A percentile compares a stretch with the other conserved stretches of the same genome.
Conservation (phyloP, 768 basidiomycete species). For the Chalciporus piperatus region DNA sequence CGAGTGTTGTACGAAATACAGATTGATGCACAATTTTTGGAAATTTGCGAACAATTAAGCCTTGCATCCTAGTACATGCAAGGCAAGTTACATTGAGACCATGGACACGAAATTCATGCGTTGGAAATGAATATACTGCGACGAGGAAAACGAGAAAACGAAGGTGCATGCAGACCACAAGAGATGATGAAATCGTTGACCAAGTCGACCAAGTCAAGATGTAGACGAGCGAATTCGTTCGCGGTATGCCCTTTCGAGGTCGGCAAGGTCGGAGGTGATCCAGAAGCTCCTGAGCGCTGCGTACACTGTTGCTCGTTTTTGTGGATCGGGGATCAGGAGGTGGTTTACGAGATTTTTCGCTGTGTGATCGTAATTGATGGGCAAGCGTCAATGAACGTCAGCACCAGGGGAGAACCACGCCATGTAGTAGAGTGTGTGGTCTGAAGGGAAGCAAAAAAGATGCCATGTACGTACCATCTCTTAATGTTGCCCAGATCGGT, state of each 20-base stretch:
- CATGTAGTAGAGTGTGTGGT: not conserved
- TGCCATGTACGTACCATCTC: constrained; percentile 49
- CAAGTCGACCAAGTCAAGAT: constrained; percentile 8
- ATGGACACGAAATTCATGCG: not conserved
- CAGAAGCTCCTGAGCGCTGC: constrained; percentile 60
- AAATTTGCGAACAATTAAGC: not conserved
- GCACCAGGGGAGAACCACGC: not conserved
- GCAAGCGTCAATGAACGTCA: not conserved
- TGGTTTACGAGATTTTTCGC: constrained; percentile 57
- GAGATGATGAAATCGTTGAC: not conserved
- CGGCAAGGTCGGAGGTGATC: constrained; percentile 62
- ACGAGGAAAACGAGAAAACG: not conserved
- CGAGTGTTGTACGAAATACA: constrained; percentile 5
- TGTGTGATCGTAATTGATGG: not conserved
- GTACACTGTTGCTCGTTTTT: constrained; percentile 59
- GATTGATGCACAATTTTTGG: not conserved
- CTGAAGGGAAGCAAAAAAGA: not conserved
- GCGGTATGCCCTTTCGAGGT: constrained; percentile 60
- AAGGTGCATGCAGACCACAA: not conserved
- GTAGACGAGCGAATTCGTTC: constrained; percentile 41
- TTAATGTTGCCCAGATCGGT: constrained; percentile 52
- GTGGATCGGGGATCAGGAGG: constrained; percentile 59
- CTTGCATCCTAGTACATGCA: constrained; percentile 1
- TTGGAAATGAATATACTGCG: not conserved
- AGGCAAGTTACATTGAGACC: not conserved